These are phyloP conservation scores for Daldinia sp. DNA, from an alignment of 2,329 filamentous ascomycete genomes.

Conservation along the genomic window DNA sequence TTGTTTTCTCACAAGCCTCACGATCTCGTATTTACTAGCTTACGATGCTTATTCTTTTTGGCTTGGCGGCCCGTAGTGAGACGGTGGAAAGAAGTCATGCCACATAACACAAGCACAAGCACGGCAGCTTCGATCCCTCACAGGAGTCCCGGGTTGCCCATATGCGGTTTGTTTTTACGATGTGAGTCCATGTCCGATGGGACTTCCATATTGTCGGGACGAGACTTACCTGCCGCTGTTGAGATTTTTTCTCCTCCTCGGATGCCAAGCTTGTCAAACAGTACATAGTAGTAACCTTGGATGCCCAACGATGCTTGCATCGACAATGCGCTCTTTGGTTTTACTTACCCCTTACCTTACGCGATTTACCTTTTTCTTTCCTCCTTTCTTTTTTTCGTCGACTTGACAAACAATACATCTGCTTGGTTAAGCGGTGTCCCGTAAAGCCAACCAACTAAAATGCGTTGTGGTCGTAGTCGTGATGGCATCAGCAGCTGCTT, in stretches of 20 bases:
- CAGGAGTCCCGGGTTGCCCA: not conserved
- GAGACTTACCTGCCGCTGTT: not conserved
- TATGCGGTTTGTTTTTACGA: not conserved
- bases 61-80: constrained; percentile 7
- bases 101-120: constrained; percentile 17
- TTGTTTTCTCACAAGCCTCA: constrained; percentile 1
- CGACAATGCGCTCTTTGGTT: not conserved
- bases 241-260: not conserved
- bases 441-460: not conserved
- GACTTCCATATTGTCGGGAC: not conserved
- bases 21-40: constrained; percentile 19
- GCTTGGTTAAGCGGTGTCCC: not conserved
- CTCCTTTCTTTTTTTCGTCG: not conserved
- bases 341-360: not conserved
- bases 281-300: too few relatives aligned
- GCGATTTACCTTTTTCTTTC: too few relatives aligned
- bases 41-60: constrained; percentile 10
- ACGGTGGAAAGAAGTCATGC: constrained; percentile 33
- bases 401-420: not conserved
- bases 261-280: not conserved
- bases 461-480: not conserved
- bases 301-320: not conserved
- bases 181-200: constrained; percentile 9
- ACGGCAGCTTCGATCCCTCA: constrained; percentile 5
- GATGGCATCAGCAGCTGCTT: not conserved